Evolutionary conservation across 257 asterid species (phyloP).

Genomic region (Linderniella brevidens): DNA sequence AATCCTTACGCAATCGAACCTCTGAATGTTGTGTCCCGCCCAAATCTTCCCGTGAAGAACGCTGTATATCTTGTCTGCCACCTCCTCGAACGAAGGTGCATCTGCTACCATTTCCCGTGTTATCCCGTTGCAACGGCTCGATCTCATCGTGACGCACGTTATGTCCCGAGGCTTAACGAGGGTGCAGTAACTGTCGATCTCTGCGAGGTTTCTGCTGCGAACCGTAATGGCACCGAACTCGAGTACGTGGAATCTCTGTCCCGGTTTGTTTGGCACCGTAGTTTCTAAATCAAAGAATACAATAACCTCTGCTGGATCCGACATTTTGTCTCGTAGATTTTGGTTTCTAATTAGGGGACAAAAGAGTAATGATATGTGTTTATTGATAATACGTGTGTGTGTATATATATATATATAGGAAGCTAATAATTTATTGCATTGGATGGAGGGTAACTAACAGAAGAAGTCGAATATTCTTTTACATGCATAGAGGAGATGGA

Average conservation of each 20-base stretch:
- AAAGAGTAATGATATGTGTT: neutral
- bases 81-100: slow-evolving; percentile 68
- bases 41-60: slow-evolving; percentile 77
- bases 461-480: slow-evolving; percentile 31
- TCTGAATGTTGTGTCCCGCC: slow-evolving; percentile 89
- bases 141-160: slow-evolving; percentile 29
- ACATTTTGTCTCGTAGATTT: no score
- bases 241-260: slow-evolving; percentile 48
- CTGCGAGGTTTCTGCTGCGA: slow-evolving; percentile 56
- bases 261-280: slow-evolving; percentile 44
- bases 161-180: slow-evolving; percentile 63
- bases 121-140: slow-evolving; percentile 53
- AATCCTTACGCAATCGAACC: slow-evolving; percentile 77
- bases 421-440: no score
- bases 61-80: slow-evolving; percentile 49
- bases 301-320: slow-evolving; percentile 27
- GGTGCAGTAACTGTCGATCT: slow-evolving; percentile 72
- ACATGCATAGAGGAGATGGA: slow-evolving; percentile 21
- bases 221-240: slow-evolving; percentile 84
- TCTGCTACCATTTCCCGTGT: slow-evolving; percentile 42
- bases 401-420: no score
- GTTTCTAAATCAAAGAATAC: slow-evolving; percentile 91
- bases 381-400: neutral
- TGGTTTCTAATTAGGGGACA: neutral
- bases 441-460: slow-evolving; percentile 10